A percentile compares a stretch with the other conserved stretches of the same genome.
Conservation (phyloP, 208 protist genomes). For the Leishmania guyanensis region DNA sequence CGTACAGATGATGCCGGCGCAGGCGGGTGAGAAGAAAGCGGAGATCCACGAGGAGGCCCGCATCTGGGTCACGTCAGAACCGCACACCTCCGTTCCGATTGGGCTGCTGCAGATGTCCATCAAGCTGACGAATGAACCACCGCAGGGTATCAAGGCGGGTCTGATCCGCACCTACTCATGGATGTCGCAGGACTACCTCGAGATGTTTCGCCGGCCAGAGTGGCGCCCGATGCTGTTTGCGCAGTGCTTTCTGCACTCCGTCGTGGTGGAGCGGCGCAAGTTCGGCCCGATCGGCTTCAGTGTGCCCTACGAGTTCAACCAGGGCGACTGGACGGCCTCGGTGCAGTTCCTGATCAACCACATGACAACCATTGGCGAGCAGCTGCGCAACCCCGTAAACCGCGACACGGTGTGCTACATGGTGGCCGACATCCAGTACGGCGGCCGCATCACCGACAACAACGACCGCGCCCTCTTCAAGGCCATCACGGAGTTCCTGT, state of each 20-base stretch:
- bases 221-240: slow-evolving; percentile 97
- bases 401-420: slow-evolving; percentile 97
- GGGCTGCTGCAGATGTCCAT: slow-evolving; percentile 97
- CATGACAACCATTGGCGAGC: slow-evolving; percentile 96
- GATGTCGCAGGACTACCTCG: slow-evolving; percentile 96
- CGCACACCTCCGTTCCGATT: slow-evolving; percentile 94
- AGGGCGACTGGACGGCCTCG: slow-evolving; percentile 94
- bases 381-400: slow-evolving; percentile 92
- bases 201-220: slow-evolving; percentile 95
- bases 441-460: slow-evolving; percentile 98
- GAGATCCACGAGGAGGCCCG: slow-evolving; percentile 94
- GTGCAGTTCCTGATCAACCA: slow-evolving; percentile 98
- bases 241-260: slow-evolving; percentile 97
- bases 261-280: slow-evolving; percentile 97
- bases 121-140: slow-evolving; percentile 98
- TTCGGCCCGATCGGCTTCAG: slow-evolving; percentile 99
- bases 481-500: slow-evolving; percentile 96
- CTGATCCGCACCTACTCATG: slow-evolving; percentile 96
- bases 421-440: slow-evolving; percentile 99
- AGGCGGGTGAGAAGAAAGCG: slow-evolving; percentile 74
- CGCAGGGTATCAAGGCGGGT: slow-evolving; percentile 96
- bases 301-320: slow-evolving; percentile 99
- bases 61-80: slow-evolving; percentile 97
- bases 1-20: slow-evolving; percentile 70
- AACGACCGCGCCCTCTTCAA: slow-evolving; percentile 98